phyloP scores from a whole-genome alignment of 2,329 filamentous ascomycete genomes.

The Pseudopithomyces maydicus region DNA sequence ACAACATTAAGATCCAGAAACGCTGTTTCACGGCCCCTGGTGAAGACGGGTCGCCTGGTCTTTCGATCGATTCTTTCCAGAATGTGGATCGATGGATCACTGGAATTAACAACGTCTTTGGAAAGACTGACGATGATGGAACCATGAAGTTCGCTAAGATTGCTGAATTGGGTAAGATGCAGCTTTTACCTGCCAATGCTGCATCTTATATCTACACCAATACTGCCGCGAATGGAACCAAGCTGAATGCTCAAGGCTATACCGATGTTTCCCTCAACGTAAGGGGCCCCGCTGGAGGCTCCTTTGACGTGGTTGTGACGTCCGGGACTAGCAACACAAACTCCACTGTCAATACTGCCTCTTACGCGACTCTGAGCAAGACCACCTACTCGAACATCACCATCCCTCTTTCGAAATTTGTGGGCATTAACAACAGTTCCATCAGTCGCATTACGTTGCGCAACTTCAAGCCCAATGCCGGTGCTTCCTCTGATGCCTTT shows the following conservation, averaged over 20 bases:
- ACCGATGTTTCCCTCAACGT: constrained; percentile 3
- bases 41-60: constrained; percentile 5
- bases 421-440: background rate
- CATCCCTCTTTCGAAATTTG: constrained; percentile 9
- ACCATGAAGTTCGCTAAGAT: constrained; percentile 12
- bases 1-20: constrained; percentile 14
- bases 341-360: constrained; percentile 5
- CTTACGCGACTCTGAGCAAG: constrained; percentile 6
- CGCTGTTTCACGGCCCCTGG: constrained; percentile 6
- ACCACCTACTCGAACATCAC: constrained; percentile 4
- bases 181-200: constrained; percentile 3
- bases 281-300: constrained; percentile 2
- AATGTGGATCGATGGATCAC: constrained; percentile 13
- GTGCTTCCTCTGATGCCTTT: background rate
- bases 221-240: constrained; percentile 3
- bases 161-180: constrained; percentile 10
- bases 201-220: constrained; percentile 6
- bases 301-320: constrained; percentile 8
- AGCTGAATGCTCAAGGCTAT: constrained; percentile 6
- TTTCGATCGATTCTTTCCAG: constrained; percentile 10
- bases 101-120: constrained; percentile 11
- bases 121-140: constrained; percentile 6
- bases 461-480: constrained; percentile 8
- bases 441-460: constrained; percentile 7
- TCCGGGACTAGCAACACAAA: constrained; percentile 1